Percentiles rank a stretch among this genome's conserved stretches.
These are phyloP conservation scores for Beta corolliflora DNA, from an alignment of 179 eudicot genomes.

Conservation along the genomic window DNA sequence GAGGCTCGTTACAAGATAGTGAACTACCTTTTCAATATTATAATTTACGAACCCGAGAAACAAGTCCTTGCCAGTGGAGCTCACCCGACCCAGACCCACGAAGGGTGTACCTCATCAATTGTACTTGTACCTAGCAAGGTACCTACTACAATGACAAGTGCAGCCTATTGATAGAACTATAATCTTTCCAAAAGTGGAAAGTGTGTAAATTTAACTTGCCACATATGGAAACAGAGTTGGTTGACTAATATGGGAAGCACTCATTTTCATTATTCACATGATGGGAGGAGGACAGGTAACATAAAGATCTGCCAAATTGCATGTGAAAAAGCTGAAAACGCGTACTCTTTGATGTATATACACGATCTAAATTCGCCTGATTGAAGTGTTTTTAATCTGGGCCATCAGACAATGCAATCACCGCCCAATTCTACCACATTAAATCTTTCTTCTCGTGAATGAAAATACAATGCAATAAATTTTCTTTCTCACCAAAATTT, in stretches of 20 bases:
- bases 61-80: too few relatives aligned
- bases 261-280: conserved; percentile 19
- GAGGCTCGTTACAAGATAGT: too few relatives aligned
- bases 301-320: background rate
- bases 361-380: background rate
- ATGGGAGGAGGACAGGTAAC: background rate
- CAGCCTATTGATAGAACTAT: background rate
- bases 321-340: background rate
- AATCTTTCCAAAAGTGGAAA: background rate
- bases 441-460: background rate
- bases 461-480: too few relatives aligned
- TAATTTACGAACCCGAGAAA: too few relatives aligned
- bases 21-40: too few relatives aligned
- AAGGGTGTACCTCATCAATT: too few relatives aligned
- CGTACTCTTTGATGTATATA: background rate
- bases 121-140: too few relatives aligned
- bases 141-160: too few relatives aligned
- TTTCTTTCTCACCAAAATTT: too few relatives aligned
- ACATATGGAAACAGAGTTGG: conserved; percentile 1
- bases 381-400: background rate
- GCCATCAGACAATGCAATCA: background rate
- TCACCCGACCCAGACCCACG: too few relatives aligned
- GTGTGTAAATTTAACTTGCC: conserved; percentile 6
- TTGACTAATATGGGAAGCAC: conserved; percentile 7
- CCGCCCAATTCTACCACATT: background rate